These are phyloP conservation scores for Hygrophoropsis aurantiaca DNA, from an alignment of 768 basidiomycete species.

Conservation along the genomic window DNA sequence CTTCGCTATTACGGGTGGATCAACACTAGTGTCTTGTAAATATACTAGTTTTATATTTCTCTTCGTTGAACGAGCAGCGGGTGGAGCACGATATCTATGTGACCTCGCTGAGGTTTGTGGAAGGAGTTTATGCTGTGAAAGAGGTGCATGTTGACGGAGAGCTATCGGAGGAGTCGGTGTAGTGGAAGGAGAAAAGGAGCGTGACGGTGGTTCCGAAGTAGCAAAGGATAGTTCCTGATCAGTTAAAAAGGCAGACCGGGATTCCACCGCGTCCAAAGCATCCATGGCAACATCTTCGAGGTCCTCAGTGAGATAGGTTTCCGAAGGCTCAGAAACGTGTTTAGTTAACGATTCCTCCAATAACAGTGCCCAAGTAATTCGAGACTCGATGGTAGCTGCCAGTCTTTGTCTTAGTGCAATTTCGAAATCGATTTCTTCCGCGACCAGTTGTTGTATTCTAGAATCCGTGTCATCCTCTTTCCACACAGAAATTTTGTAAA, in stretches of 20 bases:
- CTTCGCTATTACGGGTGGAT: slow-evolving; percentile 31
- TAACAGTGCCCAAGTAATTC: slow-evolving; percentile 47
- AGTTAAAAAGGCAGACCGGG: slow-evolving; percentile 37
- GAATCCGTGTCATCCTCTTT: slow-evolving; percentile 11
- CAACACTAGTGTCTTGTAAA: slow-evolving; percentile 33
- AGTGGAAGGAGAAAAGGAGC: slow-evolving; percentile 16
- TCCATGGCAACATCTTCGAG: slow-evolving; percentile 42
- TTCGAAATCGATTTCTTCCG: slow-evolving; percentile 44
- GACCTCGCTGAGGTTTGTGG: slow-evolving; percentile 24
- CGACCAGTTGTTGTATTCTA: slow-evolving; percentile 14
- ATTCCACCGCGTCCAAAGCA: slow-evolving; percentile 41
- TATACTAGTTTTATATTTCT: slow-evolving; percentile 39
- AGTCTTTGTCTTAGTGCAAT: slow-evolving; percentile 42
- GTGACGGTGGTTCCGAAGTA: slow-evolving; percentile 18
- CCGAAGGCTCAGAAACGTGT: slow-evolving; percentile 7
- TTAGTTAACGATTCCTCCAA: slow-evolving; percentile 35
- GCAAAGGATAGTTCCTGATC: slow-evolving; percentile 22
- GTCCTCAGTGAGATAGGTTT: slow-evolving; percentile 16
- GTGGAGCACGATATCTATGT: slow-evolving; percentile 22
- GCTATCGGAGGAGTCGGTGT: slow-evolving; percentile 12
- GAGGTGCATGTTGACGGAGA: no score
- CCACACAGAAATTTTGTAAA: no score
- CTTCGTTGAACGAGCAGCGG: slow-evolving; percentile 18
- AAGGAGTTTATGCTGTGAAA: no score
- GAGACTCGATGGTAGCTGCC: slow-evolving; percentile 40